Conservation (phyloP, 2,329 filamentous ascomycete genomes). For the Scedosporium boydii region DNA sequence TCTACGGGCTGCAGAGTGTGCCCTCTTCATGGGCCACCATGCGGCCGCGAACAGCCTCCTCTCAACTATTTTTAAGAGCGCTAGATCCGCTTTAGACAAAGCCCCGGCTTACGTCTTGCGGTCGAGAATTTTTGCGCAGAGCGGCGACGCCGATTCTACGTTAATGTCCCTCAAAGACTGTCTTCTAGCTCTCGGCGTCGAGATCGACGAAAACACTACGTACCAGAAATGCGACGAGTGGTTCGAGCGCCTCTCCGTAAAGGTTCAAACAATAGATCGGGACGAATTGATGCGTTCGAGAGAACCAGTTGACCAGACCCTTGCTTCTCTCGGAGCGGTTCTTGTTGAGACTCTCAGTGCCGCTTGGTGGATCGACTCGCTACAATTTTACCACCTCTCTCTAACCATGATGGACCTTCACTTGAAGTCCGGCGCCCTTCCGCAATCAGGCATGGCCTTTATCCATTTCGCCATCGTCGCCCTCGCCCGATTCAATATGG, state of each 20-base stretch:
- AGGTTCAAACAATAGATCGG: constrained; percentile 49
- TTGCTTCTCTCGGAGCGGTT: constrained; percentile 59
- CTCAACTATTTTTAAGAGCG: constrained; percentile 58
- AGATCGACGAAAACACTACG: constrained; percentile 54
- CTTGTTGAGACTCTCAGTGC: constrained; percentile 60
- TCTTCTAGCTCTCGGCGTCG: constrained; percentile 57
- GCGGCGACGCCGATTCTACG: constrained; percentile 60
- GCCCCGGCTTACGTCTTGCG: constrained; percentile 76
- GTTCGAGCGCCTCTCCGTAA: constrained; percentile 54
- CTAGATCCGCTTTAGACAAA: constrained; percentile 66
- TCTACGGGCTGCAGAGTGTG: constrained; percentile 72
- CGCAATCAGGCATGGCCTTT: constrained; percentile 61
- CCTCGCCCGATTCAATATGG: constrained; percentile 60
- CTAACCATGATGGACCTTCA: constrained; percentile 59
- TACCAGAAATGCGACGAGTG: constrained; percentile 70
- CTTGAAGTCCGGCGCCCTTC: constrained; percentile 52
- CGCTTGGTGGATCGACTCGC: constrained; percentile 62
- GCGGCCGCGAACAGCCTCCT: constrained; percentile 60
- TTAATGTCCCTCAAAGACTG: constrained; percentile 63
- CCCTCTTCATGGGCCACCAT: constrained; percentile 67
- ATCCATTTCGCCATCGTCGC: constrained; percentile 59
- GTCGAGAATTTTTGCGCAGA: constrained; percentile 67
- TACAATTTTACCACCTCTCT: constrained; percentile 64
- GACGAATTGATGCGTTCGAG: constrained; percentile 33
- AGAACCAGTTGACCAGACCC: constrained; percentile 36